Conservation (phyloP, 2,329 filamentous ascomycete genomes). For the Epichloe coenophiala region DNA sequence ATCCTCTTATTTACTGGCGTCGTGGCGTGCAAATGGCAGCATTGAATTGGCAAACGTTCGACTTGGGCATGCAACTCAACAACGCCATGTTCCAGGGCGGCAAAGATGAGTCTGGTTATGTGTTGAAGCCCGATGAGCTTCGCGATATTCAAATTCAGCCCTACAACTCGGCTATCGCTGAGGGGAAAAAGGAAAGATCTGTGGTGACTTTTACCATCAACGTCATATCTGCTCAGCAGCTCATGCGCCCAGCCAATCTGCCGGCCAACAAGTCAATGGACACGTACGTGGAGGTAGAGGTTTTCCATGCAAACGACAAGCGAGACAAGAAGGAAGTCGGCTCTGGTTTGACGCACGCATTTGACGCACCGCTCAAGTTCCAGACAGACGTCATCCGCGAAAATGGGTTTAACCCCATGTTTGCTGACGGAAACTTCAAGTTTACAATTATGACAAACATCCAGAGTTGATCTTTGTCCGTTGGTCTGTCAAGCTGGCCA, state of each 20-base stretch:
- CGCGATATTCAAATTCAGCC: conserved; percentile 54
- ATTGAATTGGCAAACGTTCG: conserved; percentile 96
- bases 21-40: conserved; percentile 96
- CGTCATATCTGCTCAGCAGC: conserved; percentile 85
- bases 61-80: conserved; percentile 90
- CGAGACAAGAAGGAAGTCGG: conserved; percentile 70
- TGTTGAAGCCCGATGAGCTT: conserved; percentile 80
- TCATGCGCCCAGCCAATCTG: conserved; percentile 68
- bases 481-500: conserved; percentile 80
- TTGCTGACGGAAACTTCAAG: conserved; percentile 58
- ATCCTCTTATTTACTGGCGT: conserved; percentile 86
- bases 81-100: conserved; percentile 94
- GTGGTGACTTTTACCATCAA: conserved; percentile 75
- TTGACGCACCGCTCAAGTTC: conserved; percentile 54
- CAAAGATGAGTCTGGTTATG: conserved; percentile 77
- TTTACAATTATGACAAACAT: conserved; percentile 81
- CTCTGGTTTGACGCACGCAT: conserved; percentile 33
- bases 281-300: conserved; percentile 88
- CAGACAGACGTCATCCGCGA: conserved; percentile 70
- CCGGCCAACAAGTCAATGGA: conserved; percentile 66
- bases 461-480: conserved; percentile 88
- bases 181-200: conserved; percentile 62
- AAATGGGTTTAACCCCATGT: conserved; percentile 89
- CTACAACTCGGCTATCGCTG: conserved; percentile 33
- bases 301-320: conserved; percentile 89